Evolutionary conservation across 2,329 filamentous ascomycete genomes (phyloP), one percentile per base, ranked within the genome.

Genomic region (Colletotrichum camelliae): DNA sequence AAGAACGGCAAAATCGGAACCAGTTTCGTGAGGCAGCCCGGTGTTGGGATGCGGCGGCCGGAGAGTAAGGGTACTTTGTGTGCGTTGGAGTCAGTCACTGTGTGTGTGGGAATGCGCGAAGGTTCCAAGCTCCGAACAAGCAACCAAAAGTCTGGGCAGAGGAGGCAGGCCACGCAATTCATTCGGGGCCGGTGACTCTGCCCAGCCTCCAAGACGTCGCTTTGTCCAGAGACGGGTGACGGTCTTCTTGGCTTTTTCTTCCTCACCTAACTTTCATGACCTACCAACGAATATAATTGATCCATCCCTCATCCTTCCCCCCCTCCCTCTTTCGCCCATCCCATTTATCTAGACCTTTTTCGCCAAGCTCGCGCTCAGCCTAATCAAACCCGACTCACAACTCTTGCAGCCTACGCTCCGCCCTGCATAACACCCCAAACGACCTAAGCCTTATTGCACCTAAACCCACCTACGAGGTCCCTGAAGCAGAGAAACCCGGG

Each of bases 121-220:
- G 57, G 37, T 58, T 60, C 67, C 67, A 58, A 64, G 68, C 16
- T 68, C 48, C 48, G 68, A 29, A 35, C 31, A 62, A 62, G 67
- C 61, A 72, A 52, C 43, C 43, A 52, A 52, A 52, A 39, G 74
- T 65, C 39, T 64, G 58, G 68, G 68, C 58, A 62, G 27, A 35
- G 29, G 57, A 57, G 67, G 39, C 64, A 58, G 70, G 74, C 74
- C 74, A 52, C 74, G 74, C 70, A 76, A 76, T 76, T 60, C 43
- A 62, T 60, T 67, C 61, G 43, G 65, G 58, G 55, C 73, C 67
- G 67, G 73, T 73, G 69, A 73, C 73, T 74, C 43, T 76, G 74
- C 74, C 74, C 70, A 76, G 74, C 73, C 73, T 73, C 73, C 57
- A 73, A 73, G 62, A 75, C 69, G 57, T 69, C 29, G 70, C 74